A percentile compares a stretch with the other conserved stretches of the same genome.
Evolutionary conservation across 2,329 filamentous ascomycete species (phyloP).

Genomic region (Aspergillus tubingensis): DNA sequence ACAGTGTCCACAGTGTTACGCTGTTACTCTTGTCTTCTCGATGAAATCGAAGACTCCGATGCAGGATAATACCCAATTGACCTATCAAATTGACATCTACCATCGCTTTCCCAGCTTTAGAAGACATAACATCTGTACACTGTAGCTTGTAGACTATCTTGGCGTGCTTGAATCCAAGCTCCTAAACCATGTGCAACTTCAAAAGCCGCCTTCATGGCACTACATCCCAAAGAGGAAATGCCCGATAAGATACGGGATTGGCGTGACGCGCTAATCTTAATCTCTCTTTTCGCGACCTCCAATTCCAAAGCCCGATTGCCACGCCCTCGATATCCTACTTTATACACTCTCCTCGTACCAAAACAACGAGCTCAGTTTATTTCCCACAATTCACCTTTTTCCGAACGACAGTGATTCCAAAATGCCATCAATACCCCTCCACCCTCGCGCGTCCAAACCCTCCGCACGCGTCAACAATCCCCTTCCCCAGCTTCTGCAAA

Average conservation of each 20-base stretch:
- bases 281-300: neutral
- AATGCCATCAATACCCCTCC: conserved; percentile 48
- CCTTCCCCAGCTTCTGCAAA: conserved; percentile 80
- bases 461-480: conserved; percentile 49
- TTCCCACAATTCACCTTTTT: too few species aligned
- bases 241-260: conserved; percentile 8
- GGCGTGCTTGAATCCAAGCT: too few species aligned
- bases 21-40: neutral
- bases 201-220: neutral
- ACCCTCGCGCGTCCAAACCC: conserved; percentile 24
- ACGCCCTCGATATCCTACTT: neutral
- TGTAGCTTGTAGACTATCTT: neutral
- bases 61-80: neutral
- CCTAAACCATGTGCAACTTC: too few species aligned
- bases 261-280: conserved; percentile 5
- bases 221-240: neutral
- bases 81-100: too few species aligned
- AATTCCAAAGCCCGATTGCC: neutral
- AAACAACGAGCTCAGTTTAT: neutral
- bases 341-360: too few species aligned
- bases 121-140: neutral
- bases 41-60: neutral
- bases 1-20: neutral
- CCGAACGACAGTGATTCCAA: neutral
- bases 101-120: neutral